Conservation (phyloP, 768 basidiomycete genomes). For the Lactarius tabidus region DNA sequence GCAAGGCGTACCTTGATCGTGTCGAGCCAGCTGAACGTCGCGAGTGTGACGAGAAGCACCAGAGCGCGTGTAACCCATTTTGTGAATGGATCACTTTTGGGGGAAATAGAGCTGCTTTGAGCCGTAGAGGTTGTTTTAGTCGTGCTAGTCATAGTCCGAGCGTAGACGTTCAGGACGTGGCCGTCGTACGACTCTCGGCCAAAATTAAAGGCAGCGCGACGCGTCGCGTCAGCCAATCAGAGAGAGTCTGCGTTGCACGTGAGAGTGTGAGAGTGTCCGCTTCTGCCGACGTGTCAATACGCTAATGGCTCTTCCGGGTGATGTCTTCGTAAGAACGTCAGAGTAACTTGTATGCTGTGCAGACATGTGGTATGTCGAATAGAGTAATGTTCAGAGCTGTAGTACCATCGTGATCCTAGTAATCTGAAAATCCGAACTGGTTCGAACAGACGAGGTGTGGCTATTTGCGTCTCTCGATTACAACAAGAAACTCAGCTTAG, state of each 20-base stretch:
- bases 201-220: background rate
- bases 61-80: constrained; percentile 14
- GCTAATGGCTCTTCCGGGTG: background rate
- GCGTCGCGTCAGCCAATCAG: background rate
- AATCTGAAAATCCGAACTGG: constrained; percentile 10
- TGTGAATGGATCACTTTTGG: constrained; percentile 14
- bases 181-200: background rate
- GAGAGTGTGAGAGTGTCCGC: background rate
- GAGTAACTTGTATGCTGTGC: background rate
- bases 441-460: constrained; percentile 17
- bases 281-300: background rate
- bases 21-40: constrained; percentile 23
- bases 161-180: background rate
- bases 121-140: background rate
- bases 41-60: constrained; percentile 5
- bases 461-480: background rate
- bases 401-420: background rate
- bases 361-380: background rate
- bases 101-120: background rate
- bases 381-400: background rate
- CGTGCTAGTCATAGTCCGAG: background rate
- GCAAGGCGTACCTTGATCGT: constrained; percentile 18
- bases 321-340: background rate
- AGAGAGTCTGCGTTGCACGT: background rate
- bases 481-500: background rate